Evolutionary conservation across 768 basidiomycete species (phyloP).

Genomic region (Tulasnella calospora): DNA sequence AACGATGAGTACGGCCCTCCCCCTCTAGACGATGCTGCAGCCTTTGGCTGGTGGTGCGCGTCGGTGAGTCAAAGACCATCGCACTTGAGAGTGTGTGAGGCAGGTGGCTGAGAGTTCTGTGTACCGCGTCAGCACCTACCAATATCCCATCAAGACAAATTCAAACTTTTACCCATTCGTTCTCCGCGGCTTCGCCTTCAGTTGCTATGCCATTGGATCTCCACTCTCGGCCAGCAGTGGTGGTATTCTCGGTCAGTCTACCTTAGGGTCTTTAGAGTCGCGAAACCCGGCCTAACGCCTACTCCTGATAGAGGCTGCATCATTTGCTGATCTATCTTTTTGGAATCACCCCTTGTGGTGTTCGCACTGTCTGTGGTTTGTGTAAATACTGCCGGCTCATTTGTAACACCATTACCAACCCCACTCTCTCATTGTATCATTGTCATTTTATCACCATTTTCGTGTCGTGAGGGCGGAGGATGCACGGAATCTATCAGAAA

Average conservation of each 20-base stretch:
- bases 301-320: constrained; percentile 4
- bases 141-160: constrained; percentile 14
- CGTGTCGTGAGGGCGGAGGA: too few relatives aligned
- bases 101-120: not conserved
- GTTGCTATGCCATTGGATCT: constrained; percentile 21
- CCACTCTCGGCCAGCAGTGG: constrained; percentile 13
- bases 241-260: constrained; percentile 17
- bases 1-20: constrained; percentile 13
- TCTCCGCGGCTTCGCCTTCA: constrained; percentile 17
- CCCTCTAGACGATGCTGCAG: constrained; percentile 2
- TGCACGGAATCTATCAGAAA: not conserved
- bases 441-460: not conserved
- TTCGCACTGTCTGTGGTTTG: not conserved
- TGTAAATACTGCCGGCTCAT: not conserved
- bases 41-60: constrained; percentile 17
- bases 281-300: not conserved
- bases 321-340: constrained; percentile 9
- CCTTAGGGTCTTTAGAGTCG: not conserved
- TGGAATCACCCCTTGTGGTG: too few relatives aligned
- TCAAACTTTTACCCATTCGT: constrained; percentile 19
- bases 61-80: not conserved
- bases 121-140: constrained; percentile 16
- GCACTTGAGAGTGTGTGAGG: not conserved
- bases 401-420: not conserved
- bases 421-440: not conserved